Percentiles rank a stretch among this genome's conserved stretches.
Conservation (phyloP, 2,329 filamentous ascomycete genomes). For the Pseudocercospora ulei region DNA sequence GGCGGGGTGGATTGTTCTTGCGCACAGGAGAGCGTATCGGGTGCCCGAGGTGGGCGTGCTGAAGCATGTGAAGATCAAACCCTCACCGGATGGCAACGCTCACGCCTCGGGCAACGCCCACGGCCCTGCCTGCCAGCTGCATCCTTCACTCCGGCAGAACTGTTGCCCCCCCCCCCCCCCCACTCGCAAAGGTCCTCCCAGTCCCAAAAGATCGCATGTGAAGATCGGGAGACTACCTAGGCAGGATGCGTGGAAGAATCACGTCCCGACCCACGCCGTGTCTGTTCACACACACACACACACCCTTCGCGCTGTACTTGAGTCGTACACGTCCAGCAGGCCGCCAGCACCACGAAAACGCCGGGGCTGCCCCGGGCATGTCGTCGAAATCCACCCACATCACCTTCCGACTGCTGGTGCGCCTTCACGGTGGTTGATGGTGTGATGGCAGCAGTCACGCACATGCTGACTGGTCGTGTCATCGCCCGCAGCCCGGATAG, state of each 20-base stretch:
- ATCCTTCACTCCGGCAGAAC: neutral
- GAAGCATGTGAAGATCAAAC: too few species aligned
- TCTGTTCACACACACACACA: too few species aligned
- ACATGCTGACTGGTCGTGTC: slow-evolving; percentile 46
- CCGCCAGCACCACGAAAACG: slow-evolving; percentile 30
- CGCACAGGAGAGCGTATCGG: too few species aligned
- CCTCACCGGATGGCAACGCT: too few species aligned
- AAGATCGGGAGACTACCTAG: neutral
- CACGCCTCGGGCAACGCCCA: too few species aligned
- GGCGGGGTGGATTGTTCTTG: too few species aligned
- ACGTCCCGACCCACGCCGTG: neutral
- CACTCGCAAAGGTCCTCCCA: neutral
- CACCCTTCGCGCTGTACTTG: slow-evolving; percentile 22
- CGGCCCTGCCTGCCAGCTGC: too few species aligned
- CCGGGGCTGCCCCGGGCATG: slow-evolving; percentile 26
- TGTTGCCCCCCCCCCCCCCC: neutral
- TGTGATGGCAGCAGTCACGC: slow-evolving; percentile 28
- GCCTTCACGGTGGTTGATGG: too few species aligned
- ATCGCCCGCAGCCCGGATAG: slow-evolving; percentile 37
- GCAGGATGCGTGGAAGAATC: neutral
- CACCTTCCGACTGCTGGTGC: slow-evolving; percentile 27
- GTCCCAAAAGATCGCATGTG: neutral
- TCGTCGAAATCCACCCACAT: slow-evolving; percentile 21
- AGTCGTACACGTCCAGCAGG: slow-evolving; percentile 32
- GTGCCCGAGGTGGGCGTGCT: too few species aligned